Evolutionary conservation across 805 yeast genomes (phyloP).

Genomic region (Saturnispora sanitii): DNA sequence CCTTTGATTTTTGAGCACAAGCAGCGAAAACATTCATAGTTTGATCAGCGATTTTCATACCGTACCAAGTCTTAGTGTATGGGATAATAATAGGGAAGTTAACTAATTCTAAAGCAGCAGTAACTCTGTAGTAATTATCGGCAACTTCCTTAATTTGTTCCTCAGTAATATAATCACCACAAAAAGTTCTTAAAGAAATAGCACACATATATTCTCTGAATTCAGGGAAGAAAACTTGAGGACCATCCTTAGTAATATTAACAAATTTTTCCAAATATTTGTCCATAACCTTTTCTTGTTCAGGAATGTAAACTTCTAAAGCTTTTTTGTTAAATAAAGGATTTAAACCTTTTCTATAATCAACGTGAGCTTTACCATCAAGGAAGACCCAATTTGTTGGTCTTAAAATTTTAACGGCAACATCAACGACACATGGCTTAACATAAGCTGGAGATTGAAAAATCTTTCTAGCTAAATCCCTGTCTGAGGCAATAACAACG

Average conservation of each 20-base stretch:
- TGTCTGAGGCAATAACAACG: conserved; percentile 83
- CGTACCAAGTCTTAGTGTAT: conserved; percentile 96
- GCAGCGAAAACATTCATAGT: conserved; percentile 85
- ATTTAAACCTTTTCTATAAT: conserved; percentile 83
- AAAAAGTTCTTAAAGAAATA: conserved; percentile 81
- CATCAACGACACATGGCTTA: conserved; percentile 97
- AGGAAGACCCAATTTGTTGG: conserved; percentile 97
- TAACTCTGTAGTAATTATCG: conserved; percentile 83
- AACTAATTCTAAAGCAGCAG: conserved; percentile 94
- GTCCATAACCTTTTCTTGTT: conserved; percentile 78
- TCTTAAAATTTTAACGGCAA: conserved; percentile 85
- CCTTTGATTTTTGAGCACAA: conserved; percentile 85
- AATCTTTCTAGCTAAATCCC: conserved; percentile 83
- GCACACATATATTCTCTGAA: conserved; percentile 97
- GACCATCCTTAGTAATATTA: conserved; percentile 45
- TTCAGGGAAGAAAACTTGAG: conserved; percentile 76
- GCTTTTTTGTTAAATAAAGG: conserved; percentile 84
- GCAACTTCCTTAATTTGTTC: conserved; percentile 83
- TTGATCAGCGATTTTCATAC: conserved; percentile 84
- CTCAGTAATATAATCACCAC: conserved; percentile 90
- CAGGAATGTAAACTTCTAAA: conserved; percentile 73
- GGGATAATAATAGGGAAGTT: conserved; percentile 96
- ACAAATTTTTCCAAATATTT: conserved; percentile 61
- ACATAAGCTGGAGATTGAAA: conserved; percentile 78
- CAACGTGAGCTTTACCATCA: conserved; percentile 92